Evolutionary conservation across 176 grass and related monocot genomes (phyloP), one percentile per base, ranked within the genome.

Genomic region (Triticum monococcum): DNA sequence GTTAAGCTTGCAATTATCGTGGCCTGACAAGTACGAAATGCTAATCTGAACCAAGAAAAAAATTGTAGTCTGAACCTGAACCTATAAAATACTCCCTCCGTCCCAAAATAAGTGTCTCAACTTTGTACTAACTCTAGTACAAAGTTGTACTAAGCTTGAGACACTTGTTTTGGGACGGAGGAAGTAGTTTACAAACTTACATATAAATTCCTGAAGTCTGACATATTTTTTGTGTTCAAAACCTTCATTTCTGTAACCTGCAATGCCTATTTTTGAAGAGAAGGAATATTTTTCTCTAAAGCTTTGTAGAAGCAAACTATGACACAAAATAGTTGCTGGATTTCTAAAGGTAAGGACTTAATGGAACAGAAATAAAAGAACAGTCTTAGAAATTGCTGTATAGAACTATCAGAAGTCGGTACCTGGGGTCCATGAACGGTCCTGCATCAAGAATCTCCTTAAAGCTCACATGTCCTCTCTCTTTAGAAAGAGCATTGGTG

Each of bases 371-470:
- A 13, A 25, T 52, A 64, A 2, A 74, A 86, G 50, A 33, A 86
- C 12, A 22, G 41, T 75, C 5, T 67, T 59, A 52, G 14, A 74
- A 28, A 36, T 63, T 64, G 8, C 41, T 28, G 14, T 50, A 25
- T 59, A 52, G 41, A 80, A 59, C 2, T 41, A 18, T 41, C 78
- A 25, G 57, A 43, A 64, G 9, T 43, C 83, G 41, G 41, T 98
- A 98, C 96, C 96, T 98, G 33, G 73, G 52, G 73, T 94, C 87
- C 70, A 95, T 68, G 74, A 87, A 98, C 31, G 28, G 86, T 65
- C 57, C 89, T 33, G 94, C 67, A 81, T 95, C 86, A 79, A 98
- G 89, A 28, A 66, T 81, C 75, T 98, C 91, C 17, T 92, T 77
- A 74, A 91, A 98, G 32, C 79, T 90, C 43, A 95, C 84, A 81